Evolutionary conservation across 139 green algal genomes (phyloP), one percentile per base, ranked within the genome.

Genomic region (Volvox reticuliferus): DNA sequence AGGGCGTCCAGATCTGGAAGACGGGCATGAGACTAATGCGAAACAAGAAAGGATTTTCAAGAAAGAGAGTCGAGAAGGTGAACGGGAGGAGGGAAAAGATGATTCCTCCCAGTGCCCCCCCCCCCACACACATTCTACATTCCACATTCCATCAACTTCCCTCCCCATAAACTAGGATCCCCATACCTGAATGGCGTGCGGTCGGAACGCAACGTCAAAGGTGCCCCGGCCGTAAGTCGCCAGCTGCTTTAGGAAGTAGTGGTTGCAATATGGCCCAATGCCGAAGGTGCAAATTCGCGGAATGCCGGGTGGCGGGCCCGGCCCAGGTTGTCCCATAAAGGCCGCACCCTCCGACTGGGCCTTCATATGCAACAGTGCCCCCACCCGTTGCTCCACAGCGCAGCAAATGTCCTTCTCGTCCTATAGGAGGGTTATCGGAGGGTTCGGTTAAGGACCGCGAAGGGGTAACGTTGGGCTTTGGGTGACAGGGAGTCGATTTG

Each of bases 211-310:
- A 1, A 93, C 91, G 61, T 96, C 95, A 63, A 91, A 93, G 28
- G 93, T 78, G n/a, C 95, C 95, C 6, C 94, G 79, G 21, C 94
- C 95, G n/a, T 94, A 90, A 22, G 86, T 83, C 17, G 94, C 91
- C 13, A 96, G 90, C 87, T 93, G 91, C 79, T 95, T 95, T 21
- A 97, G 88, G 89, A 97, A 97, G 92, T 93, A 97, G 88, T 97
- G 93, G 93, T 97, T 97, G 94, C 94, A 96, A 89, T 93, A 97
- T 18, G 78, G 69, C 20, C 95, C 94, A 75, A 96, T 95, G 63
- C 91, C 94, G 83, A 96, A 96, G 61, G 93, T 95, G 75, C 37
- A 94, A 37, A 96, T 90, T 62, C 94, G 91, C 19, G 94, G 94
- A 0, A 90, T 55, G 19, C 79, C 79, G 37, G 44, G 28, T 13